Evolutionary conservation across 169 alveolate species (phyloP), one percentile per base, ranked within the genome.

Genomic region (Theileria annulata): DNA sequence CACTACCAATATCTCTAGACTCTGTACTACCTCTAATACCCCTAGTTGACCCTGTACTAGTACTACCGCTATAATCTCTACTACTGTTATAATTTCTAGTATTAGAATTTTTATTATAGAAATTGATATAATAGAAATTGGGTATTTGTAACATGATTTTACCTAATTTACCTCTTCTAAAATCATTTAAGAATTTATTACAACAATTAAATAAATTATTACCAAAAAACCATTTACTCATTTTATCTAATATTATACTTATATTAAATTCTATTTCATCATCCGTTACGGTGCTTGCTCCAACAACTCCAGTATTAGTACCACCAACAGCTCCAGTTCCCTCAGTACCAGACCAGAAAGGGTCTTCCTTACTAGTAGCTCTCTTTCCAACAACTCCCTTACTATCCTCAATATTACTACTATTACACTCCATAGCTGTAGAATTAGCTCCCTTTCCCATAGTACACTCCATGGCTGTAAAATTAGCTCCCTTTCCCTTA

Each of bases 151-250:
- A 71, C 37, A 94, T 90, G 51, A 86, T 71, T 28, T 89, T 56
- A 4, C 96, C 96, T 17, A 90, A 85, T 72, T 83, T 79, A 23
- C 93, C 88, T 59, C 91, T 91, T 35, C 92, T 54, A 71, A 92
- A 86, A 70, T 92, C 96, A 25, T 91, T 80, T 42, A 92, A 90
- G 2, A 92, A 73, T 19, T 94, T 86, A 85, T 87, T 85, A 27
- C 94, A 85, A 3, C 94, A 94, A 4, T 88, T 88, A 35, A 87
- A 87, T 35, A 84, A 49, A 71, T 91, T 87, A 59, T 87, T 79
- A 0, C 79, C 83, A 54, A 71, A 75, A 19, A 64, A 25, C 58
- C 73, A 37, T 25, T 19, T 64, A 13, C 58, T 23, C 37, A 64
- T 64, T 37, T 23, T 37, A 25, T 64, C 73, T 25, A 64, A 8